A percentile compares a stretch with the other conserved stretches of the same genome.
Evolutionary conservation across 2,329 filamentous ascomycete species (phyloP).

Genomic region (Cordyceps farinosa): DNA sequence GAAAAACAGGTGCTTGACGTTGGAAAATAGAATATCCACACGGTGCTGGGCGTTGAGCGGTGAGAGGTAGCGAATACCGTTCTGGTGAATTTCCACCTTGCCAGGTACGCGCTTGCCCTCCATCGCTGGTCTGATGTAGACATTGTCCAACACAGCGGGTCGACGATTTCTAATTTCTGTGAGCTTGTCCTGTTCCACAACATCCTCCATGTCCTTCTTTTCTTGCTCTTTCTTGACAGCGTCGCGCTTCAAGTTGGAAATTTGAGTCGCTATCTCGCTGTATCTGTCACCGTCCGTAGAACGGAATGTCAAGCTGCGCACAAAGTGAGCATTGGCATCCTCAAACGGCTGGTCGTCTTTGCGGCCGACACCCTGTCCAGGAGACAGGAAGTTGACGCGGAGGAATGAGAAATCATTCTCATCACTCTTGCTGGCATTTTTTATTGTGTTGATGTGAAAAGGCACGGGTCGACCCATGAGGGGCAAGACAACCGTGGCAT

Average conservation of each 20-base stretch:
- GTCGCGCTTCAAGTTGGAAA: conserved; percentile 94
- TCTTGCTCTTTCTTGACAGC: conserved; percentile 90
- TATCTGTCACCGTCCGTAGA: conserved; percentile 87
- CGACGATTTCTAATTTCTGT: conserved; percentile 92
- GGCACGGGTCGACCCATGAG: conserved; percentile 97
- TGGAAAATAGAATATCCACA: conserved; percentile 94
- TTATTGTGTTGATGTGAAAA: conserved; percentile 97
- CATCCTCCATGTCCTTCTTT: conserved; percentile 99
- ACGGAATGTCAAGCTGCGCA: conserved; percentile 90
- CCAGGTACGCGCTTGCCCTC: conserved; percentile 96
- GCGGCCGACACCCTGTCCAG: conserved; percentile 91
- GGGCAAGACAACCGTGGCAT: conserved; percentile 83
- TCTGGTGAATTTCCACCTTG: conserved; percentile 96
- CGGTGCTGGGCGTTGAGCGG: conserved; percentile 74
- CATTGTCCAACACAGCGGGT: conserved; percentile 84
- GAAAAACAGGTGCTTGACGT: conserved; percentile 98
- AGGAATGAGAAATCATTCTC: conserved; percentile 93
- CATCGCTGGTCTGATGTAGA: conserved; percentile 91
- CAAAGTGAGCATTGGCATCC: conserved; percentile 91
- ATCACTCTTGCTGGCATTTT: conserved; percentile 96
- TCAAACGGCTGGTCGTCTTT: conserved; percentile 99
- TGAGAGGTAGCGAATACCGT: conserved; percentile 93
- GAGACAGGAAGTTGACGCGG: conserved; percentile 94
- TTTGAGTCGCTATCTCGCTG: conserved; percentile 85
- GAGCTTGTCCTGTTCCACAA: conserved; percentile 97